Base-by-base conservation (phyloP, 1,284 basidiomycete species). In the Inonotus obliquus region DNA sequence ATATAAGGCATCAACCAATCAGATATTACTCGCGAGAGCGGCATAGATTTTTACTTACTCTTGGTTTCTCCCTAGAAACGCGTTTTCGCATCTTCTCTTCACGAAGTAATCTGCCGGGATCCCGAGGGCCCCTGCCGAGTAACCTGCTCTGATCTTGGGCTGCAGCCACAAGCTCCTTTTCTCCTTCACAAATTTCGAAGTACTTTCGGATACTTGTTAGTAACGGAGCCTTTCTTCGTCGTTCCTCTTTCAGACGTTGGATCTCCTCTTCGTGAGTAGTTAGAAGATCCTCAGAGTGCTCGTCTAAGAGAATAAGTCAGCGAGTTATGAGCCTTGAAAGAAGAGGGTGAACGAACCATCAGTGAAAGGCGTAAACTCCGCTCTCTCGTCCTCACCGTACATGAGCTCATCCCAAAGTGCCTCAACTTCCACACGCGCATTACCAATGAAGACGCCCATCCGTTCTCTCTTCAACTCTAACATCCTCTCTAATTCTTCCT, bases 21-120 rank as follows among this genome's bases (percentile, higher is more conserved):
- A n/a, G n/a, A n/a, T n/a, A n/a, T n/a, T n/a, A n/a, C n/a, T n/a
- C n/a, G n/a, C n/a, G n/a, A n/a, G n/a, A n/a, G n/a, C n/a, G n/a
- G n/a, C n/a, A n/a, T n/a, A n/a, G 10, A 19, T 49, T 39, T 6
- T 58, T n/a, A 72, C 87, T 64, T 69, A 96, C 95, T 71, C 91
- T 86, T 25, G 96, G 96, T 73, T 98, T 98, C 75, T 97, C 89
- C 71, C 93, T 91, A 65, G 83, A 83, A n/a, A 99, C 94, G 11
- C 96, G 80, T 75, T 98, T 99, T 58, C 96, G 83, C 89, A 97
- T 94, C 82, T 97, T 98, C 77, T 98, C 96, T 75, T 99, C 96
- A 53, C 93, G 81, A 53, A 99, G 76, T 53, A 99, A 74, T 64
- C 84, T 79, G 57, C 83, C 91, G 60, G 82, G 92, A 81, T 87